phyloP scores from a whole-genome alignment of 2,329 filamentous ascomycete genomes.

The Botrytis fabae region DNA sequence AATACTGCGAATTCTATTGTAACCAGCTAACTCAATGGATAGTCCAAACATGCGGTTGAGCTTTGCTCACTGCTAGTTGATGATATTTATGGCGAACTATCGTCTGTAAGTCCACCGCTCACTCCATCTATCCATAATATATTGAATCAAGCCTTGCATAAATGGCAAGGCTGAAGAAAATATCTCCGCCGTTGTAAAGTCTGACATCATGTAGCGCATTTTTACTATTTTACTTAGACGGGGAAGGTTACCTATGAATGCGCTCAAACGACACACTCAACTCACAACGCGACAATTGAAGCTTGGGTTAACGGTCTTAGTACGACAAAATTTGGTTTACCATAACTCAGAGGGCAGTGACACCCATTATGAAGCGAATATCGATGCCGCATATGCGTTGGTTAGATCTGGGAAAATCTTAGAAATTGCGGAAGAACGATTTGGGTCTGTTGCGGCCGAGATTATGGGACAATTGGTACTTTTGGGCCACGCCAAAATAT shows the following conservation, averaged over 20 bases:
- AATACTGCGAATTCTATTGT: background rate
- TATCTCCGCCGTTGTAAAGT: conserved; percentile 18
- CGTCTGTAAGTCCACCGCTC: conserved; percentile 65
- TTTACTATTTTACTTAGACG: conserved; percentile 75
- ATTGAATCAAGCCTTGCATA: conserved; percentile 6
- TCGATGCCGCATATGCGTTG: conserved; percentile 76
- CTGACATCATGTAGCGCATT: conserved; percentile 65
- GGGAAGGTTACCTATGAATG: conserved; percentile 71
- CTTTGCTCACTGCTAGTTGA: conserved; percentile 87
- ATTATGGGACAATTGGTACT: conserved; percentile 74
- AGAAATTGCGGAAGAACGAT: conserved; percentile 69
- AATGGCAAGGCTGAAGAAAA: conserved; percentile 26
- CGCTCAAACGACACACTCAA: conserved; percentile 70
- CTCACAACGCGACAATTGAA: conserved; percentile 74
- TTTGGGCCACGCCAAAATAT: conserved; percentile 74
- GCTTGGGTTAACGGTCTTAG: conserved; percentile 77
- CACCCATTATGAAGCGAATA: conserved; percentile 83
- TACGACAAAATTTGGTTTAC: conserved; percentile 85
- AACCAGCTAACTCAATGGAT: conserved; percentile 20
- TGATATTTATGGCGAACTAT: conserved; percentile 87
- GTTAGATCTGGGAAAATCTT: conserved; percentile 80
- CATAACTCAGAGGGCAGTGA: conserved; percentile 56
- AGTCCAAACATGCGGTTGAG: conserved; percentile 77
- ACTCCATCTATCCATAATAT: conserved; percentile 1
- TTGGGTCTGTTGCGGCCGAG: conserved; percentile 72